These are phyloP conservation scores for Westerdykella ornata DNA, from an alignment of 2,329 filamentous ascomycete species.

Conservation along the genomic window DNA sequence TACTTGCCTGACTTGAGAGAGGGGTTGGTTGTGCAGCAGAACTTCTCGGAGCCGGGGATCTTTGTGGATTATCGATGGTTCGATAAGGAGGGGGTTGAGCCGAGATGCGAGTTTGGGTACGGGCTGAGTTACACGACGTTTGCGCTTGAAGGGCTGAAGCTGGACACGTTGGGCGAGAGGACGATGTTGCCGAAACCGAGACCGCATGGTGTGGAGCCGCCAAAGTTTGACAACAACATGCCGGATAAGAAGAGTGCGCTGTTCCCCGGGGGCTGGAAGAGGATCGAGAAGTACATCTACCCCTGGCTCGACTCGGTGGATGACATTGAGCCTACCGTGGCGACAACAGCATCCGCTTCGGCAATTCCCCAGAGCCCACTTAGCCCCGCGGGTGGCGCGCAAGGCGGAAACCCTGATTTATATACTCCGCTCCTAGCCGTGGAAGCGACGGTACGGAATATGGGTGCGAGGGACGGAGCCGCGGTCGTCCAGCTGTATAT, in stretches of 20 bases:
- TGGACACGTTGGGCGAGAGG: slow-evolving; percentile 42
- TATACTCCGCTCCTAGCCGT: slow-evolving; percentile 52
- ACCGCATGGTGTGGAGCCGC: slow-evolving; percentile 32
- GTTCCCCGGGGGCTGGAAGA: slow-evolving; percentile 56
- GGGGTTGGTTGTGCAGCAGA: slow-evolving; percentile 67
- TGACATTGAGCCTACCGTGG: slow-evolving; percentile 45
- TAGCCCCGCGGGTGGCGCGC: slow-evolving; percentile 62
- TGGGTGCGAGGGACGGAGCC: slow-evolving; percentile 49
- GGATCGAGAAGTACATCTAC: slow-evolving; percentile 64
- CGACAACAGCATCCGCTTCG: slow-evolving; percentile 35
- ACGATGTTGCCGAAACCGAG: slow-evolving; percentile 25
- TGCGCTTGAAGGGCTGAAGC: slow-evolving; percentile 51
- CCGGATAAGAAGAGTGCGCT: slow-evolving; percentile 53
- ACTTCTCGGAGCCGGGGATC: slow-evolving; percentile 67
- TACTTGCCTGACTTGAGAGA: slow-evolving; percentile 54
- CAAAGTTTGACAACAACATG: slow-evolving; percentile 48
- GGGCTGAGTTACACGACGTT: slow-evolving; percentile 79
- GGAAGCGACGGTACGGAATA: slow-evolving; percentile 54
- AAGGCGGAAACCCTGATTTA: slow-evolving; percentile 61
- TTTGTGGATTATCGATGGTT: slow-evolving; percentile 90
- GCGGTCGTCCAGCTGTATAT: slow-evolving; percentile 55
- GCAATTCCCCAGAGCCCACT: slow-evolving; percentile 45
- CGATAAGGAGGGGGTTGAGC: slow-evolving; percentile 65
- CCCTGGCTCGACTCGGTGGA: slow-evolving; percentile 56
- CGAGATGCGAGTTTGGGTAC: slow-evolving; percentile 80